A percentile compares a stretch with the other conserved stretches of the same genome.
Conservation (phyloP, 768 basidiomycete genomes). For the Phanerodontia chrysosporium region DNA sequence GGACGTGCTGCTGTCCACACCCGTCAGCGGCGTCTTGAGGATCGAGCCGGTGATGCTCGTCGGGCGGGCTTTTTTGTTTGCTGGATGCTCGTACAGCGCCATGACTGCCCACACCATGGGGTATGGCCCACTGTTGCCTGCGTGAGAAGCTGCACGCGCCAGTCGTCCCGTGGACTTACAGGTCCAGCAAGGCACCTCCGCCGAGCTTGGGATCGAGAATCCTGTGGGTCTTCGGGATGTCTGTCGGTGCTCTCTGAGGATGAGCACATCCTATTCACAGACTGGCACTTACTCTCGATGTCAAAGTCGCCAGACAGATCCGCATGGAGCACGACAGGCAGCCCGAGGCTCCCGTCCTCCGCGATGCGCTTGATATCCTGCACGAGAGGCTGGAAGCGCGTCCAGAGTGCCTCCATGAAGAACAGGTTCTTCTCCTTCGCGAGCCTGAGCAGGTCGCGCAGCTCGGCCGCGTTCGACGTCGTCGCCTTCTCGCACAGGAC, state of each 20-base stretch:
- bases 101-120: slow-evolving; percentile 81
- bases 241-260: slow-evolving; percentile 30
- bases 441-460: slow-evolving; percentile 64
- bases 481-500: slow-evolving; percentile 89
- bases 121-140: slow-evolving; percentile 64
- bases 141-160: background rate
- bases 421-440: slow-evolving; percentile 79
- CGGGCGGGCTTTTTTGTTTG: slow-evolving; percentile 58
- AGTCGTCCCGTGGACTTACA: slow-evolving; percentile 39
- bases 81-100: slow-evolving; percentile 72
- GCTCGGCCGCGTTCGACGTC: slow-evolving; percentile 71
- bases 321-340: slow-evolving; percentile 64
- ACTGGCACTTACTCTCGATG: slow-evolving; percentile 49
- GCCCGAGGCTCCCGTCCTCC: slow-evolving; percentile 60
- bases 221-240: slow-evolving; percentile 63
- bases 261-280: background rate
- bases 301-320: slow-evolving; percentile 73
- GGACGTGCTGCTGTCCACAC: slow-evolving; percentile 74
- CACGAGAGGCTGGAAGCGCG: slow-evolving; percentile 71
- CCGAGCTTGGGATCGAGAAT: slow-evolving; percentile 78
- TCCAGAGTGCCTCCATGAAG: slow-evolving; percentile 93
- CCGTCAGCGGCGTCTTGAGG: slow-evolving; percentile 71
- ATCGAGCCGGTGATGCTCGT: slow-evolving; percentile 63
- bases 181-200: slow-evolving; percentile 79
- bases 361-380: slow-evolving; percentile 60